Evolutionary conservation across 2,329 filamentous ascomycete species (phyloP).

Genomic region (Shiraia sp.): DNA sequence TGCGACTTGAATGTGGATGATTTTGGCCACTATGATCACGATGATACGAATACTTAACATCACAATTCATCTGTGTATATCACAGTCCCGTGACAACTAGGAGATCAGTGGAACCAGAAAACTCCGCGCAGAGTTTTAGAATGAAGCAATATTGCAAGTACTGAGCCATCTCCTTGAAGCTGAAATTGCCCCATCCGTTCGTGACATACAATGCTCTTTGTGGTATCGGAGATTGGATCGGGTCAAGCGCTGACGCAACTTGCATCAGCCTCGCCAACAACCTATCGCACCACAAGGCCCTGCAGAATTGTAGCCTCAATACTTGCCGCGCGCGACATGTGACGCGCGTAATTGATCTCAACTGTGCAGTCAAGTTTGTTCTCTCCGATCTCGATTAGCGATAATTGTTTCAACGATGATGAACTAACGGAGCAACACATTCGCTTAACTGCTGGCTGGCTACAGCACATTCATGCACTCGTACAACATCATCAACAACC

Average conservation of each 20-base stretch:
- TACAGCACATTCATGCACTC: not conserved
- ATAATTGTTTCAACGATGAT: not conserved
- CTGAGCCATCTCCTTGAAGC: conserved; percentile 1
- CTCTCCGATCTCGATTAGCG: not conserved
- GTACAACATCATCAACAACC: not conserved
- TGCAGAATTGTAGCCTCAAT: not conserved
- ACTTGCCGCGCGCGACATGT: too few relatives aligned
- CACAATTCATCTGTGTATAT: not conserved
- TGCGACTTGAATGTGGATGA: not conserved
- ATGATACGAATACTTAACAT: not conserved
- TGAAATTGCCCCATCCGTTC: conserved; percentile 2
- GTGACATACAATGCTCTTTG: conserved; percentile 4
- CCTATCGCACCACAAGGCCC: too few relatives aligned
- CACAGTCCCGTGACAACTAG: not conserved
- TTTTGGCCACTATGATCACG: not conserved
- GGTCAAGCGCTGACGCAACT: conserved; percentile 3
- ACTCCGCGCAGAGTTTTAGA: not conserved
- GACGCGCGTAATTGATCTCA: too few relatives aligned
- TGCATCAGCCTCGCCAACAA: not conserved
- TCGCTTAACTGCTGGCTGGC: not conserved
- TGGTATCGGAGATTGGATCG: conserved; percentile 3
- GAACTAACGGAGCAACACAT: not conserved
- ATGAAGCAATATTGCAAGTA: not conserved
- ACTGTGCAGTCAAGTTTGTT: too few relatives aligned
- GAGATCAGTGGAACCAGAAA: not conserved